Base-by-base conservation (phyloP, 106 monocot species). In the Posidonia australis region DNA sequence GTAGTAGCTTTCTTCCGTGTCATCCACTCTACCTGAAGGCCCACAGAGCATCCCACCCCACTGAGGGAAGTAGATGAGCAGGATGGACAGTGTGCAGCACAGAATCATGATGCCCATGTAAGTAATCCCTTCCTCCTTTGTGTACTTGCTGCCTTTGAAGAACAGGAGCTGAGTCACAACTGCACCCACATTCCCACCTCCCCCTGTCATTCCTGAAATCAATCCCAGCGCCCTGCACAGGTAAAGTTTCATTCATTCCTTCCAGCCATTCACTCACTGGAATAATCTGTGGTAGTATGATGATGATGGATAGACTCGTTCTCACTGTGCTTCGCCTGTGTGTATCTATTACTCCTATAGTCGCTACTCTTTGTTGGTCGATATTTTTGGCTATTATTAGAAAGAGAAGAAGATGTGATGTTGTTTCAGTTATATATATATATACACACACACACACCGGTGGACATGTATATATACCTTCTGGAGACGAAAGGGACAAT, bases 121-220 rank as follows among this genome's bases (percentile, higher is more conserved):
- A n/a, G 55, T 25, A 10, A 72, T 30, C 2, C 72, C 72, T 5
- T 63, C 44, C 23, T 32, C 75, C 23, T 67, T 83, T 16, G 74
- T 61, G 76, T 83, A 76, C 25, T 5, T 64, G 41, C 68, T 62
- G 44, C 83, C 69, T 45, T 74, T 83, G 75, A 87, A 87, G 73
- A 87, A 87, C 10, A 87, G 68, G 23, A 87, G 78, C 66, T 87
- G 87, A 18, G 87, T 87, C 25, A 87, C 70, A n/a, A 74, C 83
- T 7, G 87, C 54, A 14, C 87, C 87, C 22, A 83, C 71, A 74
- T 87, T 87, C 7, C 87, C 87, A 0, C 87, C 87, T 3, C 42
- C 74, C 0, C 74, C 66, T 28, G 65, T 74, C 74, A 74, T 46
- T 44, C 74, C 74, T 16, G 74, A 74, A 27, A 74, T 66, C 42